Conservation (phyloP, 352 stramenopile genomes). For the Pythium guiyangense region DNA sequence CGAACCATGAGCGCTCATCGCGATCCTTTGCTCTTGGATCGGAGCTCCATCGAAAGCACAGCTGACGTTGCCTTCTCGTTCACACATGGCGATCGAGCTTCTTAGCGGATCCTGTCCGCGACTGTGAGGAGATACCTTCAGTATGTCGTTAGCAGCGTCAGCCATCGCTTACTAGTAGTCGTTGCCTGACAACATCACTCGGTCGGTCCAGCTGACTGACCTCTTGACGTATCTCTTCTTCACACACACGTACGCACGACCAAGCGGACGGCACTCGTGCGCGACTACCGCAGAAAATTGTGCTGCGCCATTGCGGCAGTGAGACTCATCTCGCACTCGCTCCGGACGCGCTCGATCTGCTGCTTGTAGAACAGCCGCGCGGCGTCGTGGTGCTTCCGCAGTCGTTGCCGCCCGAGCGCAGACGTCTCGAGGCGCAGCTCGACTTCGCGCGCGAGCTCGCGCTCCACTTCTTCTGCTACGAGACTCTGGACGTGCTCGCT, state of each 20-base stretch:
- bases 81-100: too few relatives aligned
- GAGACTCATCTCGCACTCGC: constrained; percentile 65
- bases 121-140: too few relatives aligned
- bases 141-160: too few relatives aligned
- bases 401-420: constrained; percentile 30
- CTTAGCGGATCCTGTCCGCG: too few relatives aligned
- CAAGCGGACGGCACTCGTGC: background rate
- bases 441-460: constrained; percentile 57
- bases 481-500: constrained; percentile 44
- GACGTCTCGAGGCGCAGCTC: constrained; percentile 43
- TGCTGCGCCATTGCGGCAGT: constrained; percentile 54
- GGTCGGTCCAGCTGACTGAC: background rate
- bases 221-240: background rate
- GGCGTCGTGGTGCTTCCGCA: constrained; percentile 44
- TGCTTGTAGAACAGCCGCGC: constrained; percentile 48
- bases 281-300: constrained; percentile 59
- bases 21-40: too few relatives aligned
- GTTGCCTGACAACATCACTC: too few relatives aligned
- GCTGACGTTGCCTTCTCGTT: too few relatives aligned
- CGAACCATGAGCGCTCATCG: too few relatives aligned
- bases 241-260: too few relatives aligned
- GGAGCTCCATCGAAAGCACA: too few relatives aligned
- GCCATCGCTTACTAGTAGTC: too few relatives aligned
- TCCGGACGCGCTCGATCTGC: constrained; percentile 57
- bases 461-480: constrained; percentile 55